A percentile compares a stretch with the other conserved stretches of the same genome.
Conservation (phyloP, 2,329 filamentous ascomycete species). For the Fusarium devonianum region DNA sequence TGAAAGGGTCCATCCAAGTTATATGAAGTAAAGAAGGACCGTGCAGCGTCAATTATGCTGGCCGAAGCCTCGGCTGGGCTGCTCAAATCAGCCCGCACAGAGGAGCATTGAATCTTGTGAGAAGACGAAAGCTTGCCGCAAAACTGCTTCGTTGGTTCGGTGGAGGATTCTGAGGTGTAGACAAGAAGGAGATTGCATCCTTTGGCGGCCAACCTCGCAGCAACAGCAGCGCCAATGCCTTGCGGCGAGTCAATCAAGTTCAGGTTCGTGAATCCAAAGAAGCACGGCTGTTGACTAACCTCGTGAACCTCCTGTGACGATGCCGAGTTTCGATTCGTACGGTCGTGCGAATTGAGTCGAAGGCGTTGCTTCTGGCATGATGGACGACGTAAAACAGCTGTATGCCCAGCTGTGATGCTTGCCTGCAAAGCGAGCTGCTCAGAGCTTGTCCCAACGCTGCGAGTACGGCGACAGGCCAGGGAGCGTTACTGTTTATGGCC, state of each 20-base stretch:
- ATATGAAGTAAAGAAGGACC: constrained; percentile 39
- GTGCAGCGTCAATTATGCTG: constrained; percentile 44
- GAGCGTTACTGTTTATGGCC: constrained; percentile 6
- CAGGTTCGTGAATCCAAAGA: neutral
- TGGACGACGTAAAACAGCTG: neutral
- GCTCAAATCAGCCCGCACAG: constrained; percentile 44
- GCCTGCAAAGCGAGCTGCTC: too few relatives aligned
- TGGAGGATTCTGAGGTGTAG: constrained; percentile 65
- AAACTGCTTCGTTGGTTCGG: constrained; percentile 54
- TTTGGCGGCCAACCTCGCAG: constrained; percentile 64
- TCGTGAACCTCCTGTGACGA: constrained; percentile 47
- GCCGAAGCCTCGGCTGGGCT: constrained; percentile 35
- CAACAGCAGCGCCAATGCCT: constrained; percentile 69
- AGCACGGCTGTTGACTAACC: constrained; percentile 29
- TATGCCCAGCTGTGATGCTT: neutral
- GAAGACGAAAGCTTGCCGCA: constrained; percentile 54
- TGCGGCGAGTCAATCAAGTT: constrained; percentile 6
- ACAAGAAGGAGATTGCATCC: constrained; percentile 66
- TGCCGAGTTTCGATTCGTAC: constrained; percentile 45
- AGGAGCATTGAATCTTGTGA: constrained; percentile 48
- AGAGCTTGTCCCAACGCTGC: too few relatives aligned
- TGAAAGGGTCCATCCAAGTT: constrained; percentile 36
- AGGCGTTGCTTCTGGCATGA: constrained; percentile 29
- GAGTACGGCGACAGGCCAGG: neutral
- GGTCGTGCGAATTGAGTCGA: constrained; percentile 30